Base-by-base conservation (phyloP, 768 basidiomycete species). In the Suillus weaverae region DNA sequence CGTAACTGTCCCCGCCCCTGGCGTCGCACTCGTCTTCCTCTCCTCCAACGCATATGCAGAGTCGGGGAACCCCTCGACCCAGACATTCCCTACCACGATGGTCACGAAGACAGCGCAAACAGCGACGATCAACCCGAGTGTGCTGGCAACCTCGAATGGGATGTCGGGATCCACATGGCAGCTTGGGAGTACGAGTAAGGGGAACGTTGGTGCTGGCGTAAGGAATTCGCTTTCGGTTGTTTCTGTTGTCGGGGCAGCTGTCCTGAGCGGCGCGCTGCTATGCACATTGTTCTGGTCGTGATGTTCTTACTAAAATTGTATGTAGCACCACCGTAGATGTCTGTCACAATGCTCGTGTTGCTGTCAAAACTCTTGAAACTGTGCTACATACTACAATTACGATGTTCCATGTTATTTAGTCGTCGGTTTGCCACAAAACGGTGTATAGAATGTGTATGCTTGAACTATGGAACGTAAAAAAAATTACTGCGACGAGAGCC, bases 121-220 rank as follows among this genome's bases (percentile, higher is more conserved):
- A 8, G 75, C 76, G 0, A 78, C 76, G 0, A 73, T 81, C 8
- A 72, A 79, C 66, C 74, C 78, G 9, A 70, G 65, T 30, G 76
- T 76, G 2, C 60, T 83, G 61, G 72, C 75, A 33, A 81, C 81
- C 13, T 75, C 76, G 35, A 82, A 83, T 67, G 81, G 81, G 1
- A 73, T 77, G 48, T 69, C 65, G 39, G 76, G 73, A 2, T 66
- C 64, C 16, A 68, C 68, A 43, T 30, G 65, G 22, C 54, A 53
- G 32, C 18, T 65, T 53, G 76, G 72, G 11, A 77, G 74, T 46
- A 76, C 76, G 41, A 72, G 73, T 61, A 55, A 60, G 1, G 66
- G 30, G 61, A 54, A 36, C 4, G 32, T 13, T 32, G 33, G 46
- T 43, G 36, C 43, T 22, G 39, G 46, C 14, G 9, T 35, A n/a